Conservation (phyloP, 176 grass and related monocot species). For the Tillandsia fasciculata region DNA sequence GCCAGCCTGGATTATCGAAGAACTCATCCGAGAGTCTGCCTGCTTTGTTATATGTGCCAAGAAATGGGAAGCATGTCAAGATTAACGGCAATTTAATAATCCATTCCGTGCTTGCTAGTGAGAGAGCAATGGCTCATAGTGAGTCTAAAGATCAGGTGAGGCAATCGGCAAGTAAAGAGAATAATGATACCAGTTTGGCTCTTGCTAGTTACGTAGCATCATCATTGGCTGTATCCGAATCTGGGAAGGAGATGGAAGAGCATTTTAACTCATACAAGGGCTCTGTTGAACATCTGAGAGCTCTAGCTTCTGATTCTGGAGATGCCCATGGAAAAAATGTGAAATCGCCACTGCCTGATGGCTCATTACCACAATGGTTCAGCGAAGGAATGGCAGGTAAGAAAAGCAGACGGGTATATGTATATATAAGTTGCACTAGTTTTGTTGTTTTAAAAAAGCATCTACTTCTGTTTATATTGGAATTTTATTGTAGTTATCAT, state of each 20-base stretch:
- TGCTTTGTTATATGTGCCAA: conserved; percentile 88
- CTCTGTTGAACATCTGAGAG: neutral
- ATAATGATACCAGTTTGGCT: conserved; percentile 46
- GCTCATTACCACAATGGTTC: conserved; percentile 81
- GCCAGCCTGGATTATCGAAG: conserved; percentile 8
- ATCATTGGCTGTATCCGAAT: neutral
- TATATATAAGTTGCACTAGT: neutral
- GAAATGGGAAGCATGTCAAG: conserved; percentile 99
- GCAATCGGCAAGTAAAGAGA: conserved; percentile 32
- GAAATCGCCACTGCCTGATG: conserved; percentile 38
- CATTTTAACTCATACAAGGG: conserved; percentile 16
- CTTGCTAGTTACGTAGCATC: conserved; percentile 43
- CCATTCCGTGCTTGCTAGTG: conserved; percentile 87
- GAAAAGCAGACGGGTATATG: neutral
- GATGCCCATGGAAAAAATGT: neutral
- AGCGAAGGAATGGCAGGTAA: conserved; percentile 98
- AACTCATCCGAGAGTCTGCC: conserved; percentile 77
- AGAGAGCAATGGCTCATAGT: conserved; percentile 60
- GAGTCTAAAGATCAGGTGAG: conserved; percentile 19
- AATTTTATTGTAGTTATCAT: neutral
- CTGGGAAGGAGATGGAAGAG: conserved; percentile 36
- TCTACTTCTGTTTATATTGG: neutral
- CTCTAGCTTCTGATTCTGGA: conserved; percentile 10
- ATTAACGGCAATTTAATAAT: conserved; percentile 98
- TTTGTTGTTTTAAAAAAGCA: neutral